These are phyloP conservation scores for Coccinonectria pachysandricola DNA, from an alignment of 2,329 filamentous ascomycete genomes.

Conservation along the genomic window DNA sequence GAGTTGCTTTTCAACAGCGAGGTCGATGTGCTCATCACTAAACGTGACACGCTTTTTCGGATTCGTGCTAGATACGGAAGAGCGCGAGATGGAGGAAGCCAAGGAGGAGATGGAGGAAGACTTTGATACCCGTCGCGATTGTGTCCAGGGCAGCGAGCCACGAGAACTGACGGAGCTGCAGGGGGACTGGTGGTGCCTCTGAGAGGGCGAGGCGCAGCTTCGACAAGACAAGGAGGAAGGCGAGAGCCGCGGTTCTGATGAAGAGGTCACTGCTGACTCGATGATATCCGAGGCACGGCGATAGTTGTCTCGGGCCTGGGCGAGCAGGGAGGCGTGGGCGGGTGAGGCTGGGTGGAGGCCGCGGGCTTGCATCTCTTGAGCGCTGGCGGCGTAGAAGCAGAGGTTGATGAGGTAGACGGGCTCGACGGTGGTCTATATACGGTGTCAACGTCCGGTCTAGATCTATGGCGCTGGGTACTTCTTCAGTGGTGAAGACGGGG, in stretches of 20 bases:
- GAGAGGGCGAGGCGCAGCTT: slow-evolving; percentile 7
- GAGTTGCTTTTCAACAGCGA: no score
- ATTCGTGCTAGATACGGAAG: slow-evolving; percentile 14
- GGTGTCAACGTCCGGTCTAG: slow-evolving; percentile 8
- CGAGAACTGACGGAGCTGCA: slow-evolving; percentile 35
- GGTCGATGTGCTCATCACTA: slow-evolving; percentile 26
- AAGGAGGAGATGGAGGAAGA: slow-evolving; percentile 34
- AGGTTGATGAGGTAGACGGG: slow-evolving; percentile 48
- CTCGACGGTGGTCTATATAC: slow-evolving; percentile 29
- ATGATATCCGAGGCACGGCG: slow-evolving; percentile 37
- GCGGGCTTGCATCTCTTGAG: slow-evolving; percentile 46
- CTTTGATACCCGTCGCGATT: slow-evolving; percentile 11
- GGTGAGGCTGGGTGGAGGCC: slow-evolving; percentile 35
- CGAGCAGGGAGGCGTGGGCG: slow-evolving; percentile 37
- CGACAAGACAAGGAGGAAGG: no score
- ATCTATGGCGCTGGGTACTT: no score
- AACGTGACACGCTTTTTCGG: slow-evolving; percentile 34
- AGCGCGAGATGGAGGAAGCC: slow-evolving; percentile 26
- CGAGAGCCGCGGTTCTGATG: slow-evolving; percentile 22
- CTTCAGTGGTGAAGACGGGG: no score
- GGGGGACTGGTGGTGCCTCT: slow-evolving; percentile 36
- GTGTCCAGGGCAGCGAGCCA: slow-evolving; percentile 12
- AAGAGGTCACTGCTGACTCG: slow-evolving; percentile 29
- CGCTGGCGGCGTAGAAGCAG: slow-evolving; percentile 52
- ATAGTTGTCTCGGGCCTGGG: slow-evolving; percentile 43